Base-by-base conservation (phyloP, 1,284 basidiomycete genomes). In the Ceratobasidium theobromae region DNA sequence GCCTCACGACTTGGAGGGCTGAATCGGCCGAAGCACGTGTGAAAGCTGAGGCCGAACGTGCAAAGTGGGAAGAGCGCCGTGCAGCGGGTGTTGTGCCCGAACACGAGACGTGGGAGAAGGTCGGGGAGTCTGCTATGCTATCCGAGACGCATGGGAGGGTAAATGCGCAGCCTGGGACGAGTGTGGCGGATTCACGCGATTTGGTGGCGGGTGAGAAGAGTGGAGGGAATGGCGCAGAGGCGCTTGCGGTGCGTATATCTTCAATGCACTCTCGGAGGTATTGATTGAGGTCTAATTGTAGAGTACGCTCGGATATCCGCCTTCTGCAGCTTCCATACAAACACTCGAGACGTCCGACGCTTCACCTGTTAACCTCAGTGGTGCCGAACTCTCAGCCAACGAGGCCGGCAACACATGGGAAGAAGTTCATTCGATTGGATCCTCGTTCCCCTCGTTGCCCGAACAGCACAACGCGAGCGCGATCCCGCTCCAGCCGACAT, bases 1-100 rank as follows among this genome's bases (percentile, higher is more conserved):
- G 91, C 65, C 78, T 91, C 8, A 79, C 81, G 40, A 76, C 80
- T 70, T 95, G 92, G 92, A 85, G 86, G 41, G 83, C 84, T 27
- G 84, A 88, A 72, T 88, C 86, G 28, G 85, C 88, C 33, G 83
- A 85, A 68, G 87, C 87, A 46, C 86, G 91, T 55, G 79, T 83
- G 71, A 91, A 88, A 74, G 88, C 90, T 6, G 86, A 89, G 76
- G 81, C 80, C 67, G 85, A 87, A 72, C 84, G 90, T n/a, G 81
- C 82, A 48, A 78, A 81, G 67, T 89, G 90, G 84, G 90, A 91
- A 73, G 79, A 49, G 27, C 54, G 48, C 25, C 64, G 66, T 45
- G 70, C 69, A 0, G 71, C 73, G 25, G 70, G 66, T 6, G 69
- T 67, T 27, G 69, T 65, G 46, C 69, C 68, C n/a, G 67, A 51